Evolutionary conservation across 2,329 filamentous ascomycete genomes (phyloP).

Genomic region (Escovopsis sp.): DNA sequence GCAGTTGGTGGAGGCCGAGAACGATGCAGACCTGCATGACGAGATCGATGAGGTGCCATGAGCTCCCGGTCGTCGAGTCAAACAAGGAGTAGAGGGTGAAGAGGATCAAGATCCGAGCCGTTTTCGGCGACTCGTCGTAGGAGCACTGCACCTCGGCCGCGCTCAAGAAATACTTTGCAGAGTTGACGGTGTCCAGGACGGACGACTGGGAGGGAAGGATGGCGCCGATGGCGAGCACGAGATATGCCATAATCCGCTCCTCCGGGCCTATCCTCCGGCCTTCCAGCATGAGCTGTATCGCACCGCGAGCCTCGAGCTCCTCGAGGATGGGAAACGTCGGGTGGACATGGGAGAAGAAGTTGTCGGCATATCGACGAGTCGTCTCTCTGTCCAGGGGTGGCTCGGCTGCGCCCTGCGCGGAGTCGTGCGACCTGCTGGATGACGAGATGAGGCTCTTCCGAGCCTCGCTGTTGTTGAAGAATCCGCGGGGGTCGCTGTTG

Average conservation of each 20-base stretch:
- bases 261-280: not conserved
- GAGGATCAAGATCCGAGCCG: conserved; percentile 1
- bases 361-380: not conserved
- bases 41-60: conserved; percentile 4
- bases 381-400: not conserved
- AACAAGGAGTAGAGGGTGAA: conserved; percentile 4
- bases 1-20: not conserved
- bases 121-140: conserved; percentile 1
- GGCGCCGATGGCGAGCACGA: not conserved
- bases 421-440: not conserved
- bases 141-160: not conserved
- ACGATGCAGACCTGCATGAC: conserved; percentile 2
- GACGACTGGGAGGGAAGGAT: not conserved
- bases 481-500: conserved; percentile 1
- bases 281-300: not conserved
- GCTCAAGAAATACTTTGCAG: not conserved
- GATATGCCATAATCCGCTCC: not conserved
- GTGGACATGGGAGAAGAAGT: conserved; percentile 1
- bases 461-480: not conserved
- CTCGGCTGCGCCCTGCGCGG: not conserved
- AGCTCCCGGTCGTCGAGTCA: conserved; percentile 2
- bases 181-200: not conserved
- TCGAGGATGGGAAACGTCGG: conserved; percentile 1
- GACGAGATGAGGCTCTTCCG: conserved; percentile 1
- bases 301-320: not conserved